phyloP scores from a whole-genome alignment of 1,139 yeast species.

The Kurtzmaniella natalensis region DNA sequence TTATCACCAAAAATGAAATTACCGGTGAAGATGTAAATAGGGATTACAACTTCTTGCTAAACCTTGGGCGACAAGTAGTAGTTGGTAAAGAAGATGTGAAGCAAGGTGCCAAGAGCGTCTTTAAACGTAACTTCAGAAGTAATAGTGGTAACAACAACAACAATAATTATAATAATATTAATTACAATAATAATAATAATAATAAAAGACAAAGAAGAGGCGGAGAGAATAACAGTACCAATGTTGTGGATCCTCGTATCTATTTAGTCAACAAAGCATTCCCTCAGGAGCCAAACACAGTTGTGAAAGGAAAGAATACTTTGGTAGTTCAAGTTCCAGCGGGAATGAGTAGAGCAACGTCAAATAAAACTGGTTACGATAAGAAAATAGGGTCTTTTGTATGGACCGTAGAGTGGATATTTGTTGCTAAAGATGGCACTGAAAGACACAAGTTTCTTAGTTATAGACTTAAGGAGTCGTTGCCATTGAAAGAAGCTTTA shows the following conservation, averaged over 20 bases:
- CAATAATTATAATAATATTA: too few relatives aligned
- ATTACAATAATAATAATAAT: too few relatives aligned
- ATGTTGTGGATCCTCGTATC: conserved; percentile 21
- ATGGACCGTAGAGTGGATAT: conserved; percentile 80
- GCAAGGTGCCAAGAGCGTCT: conserved; percentile 29
- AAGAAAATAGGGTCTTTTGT: conserved; percentile 55
- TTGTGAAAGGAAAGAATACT: conserved; percentile 34
- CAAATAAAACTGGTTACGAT: conserved; percentile 74
- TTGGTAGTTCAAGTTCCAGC: conserved; percentile 50
- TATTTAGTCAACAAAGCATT: conserved; percentile 19
- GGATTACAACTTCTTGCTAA: conserved; percentile 74
- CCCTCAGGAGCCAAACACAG: conserved; percentile 22
- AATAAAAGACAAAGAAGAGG: conserved; percentile 23
- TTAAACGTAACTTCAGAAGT: conserved; percentile 23
- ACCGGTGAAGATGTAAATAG: conserved; percentile 51
- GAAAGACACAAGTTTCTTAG: conserved; percentile 33
- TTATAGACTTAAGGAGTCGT: conserved; percentile 42
- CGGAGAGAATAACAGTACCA: conserved; percentile 17
- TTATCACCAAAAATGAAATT: conserved; percentile 44
- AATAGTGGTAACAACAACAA: conserved; percentile 14
- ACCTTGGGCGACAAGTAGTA: conserved; percentile 53
- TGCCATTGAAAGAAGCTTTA: conserved; percentile 29
- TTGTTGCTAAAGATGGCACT: conserved; percentile 26
- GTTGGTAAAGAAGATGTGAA: conserved; percentile 49
- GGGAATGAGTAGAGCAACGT: conserved; percentile 69